Percentiles rank a stretch among this genome's conserved stretches.
Evolutionary conservation across 2,329 filamentous ascomycete species (phyloP).

Genomic region (Hymenoscyphus occultus): DNA sequence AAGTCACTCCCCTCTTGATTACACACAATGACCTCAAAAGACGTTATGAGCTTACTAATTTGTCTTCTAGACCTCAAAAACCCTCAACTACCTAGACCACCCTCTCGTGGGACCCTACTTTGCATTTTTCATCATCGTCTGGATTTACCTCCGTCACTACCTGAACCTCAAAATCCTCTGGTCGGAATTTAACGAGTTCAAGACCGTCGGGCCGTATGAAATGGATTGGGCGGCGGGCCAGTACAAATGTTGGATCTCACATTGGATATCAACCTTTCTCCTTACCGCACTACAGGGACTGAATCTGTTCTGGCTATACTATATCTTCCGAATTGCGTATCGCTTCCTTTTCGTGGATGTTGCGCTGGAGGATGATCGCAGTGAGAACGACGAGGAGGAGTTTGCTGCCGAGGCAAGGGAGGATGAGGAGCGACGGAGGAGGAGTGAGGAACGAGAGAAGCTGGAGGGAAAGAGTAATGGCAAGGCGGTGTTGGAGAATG

Average conservation of each 20-base stretch:
- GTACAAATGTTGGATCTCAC: slow-evolving; percentile 71
- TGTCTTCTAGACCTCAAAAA: slow-evolving; percentile 71
- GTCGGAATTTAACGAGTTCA: slow-evolving; percentile 72
- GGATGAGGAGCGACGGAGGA: slow-evolving; percentile 5
- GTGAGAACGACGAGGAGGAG: slow-evolving; percentile 59
- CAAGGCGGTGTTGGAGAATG: slow-evolving; percentile 12
- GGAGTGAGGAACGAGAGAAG: background rate
- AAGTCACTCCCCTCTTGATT: slow-evolving; percentile 39
- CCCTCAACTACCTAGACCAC: slow-evolving; percentile 84
- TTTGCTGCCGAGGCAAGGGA: slow-evolving; percentile 12
- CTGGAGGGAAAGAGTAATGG: slow-evolving; percentile 1
- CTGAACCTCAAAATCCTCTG: slow-evolving; percentile 75
- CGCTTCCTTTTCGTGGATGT: slow-evolving; percentile 59
- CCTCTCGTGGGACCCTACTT: slow-evolving; percentile 79
- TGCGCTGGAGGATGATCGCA: slow-evolving; percentile 66
- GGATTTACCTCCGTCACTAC: slow-evolving; percentile 88
- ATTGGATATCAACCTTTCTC: slow-evolving; percentile 64
- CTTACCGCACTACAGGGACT: slow-evolving; percentile 68
- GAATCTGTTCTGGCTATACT: slow-evolving; percentile 79
- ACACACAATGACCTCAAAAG: background rate
- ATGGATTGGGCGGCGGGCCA: slow-evolving; percentile 74
- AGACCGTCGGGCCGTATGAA: slow-evolving; percentile 69
- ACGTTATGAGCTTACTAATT: background rate
- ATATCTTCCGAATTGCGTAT: slow-evolving; percentile 72
- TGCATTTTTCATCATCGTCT: slow-evolving; percentile 73